Conservation (phyloP, 2,329 filamentous ascomycete genomes). For the Scytalidium sp. region DNA sequence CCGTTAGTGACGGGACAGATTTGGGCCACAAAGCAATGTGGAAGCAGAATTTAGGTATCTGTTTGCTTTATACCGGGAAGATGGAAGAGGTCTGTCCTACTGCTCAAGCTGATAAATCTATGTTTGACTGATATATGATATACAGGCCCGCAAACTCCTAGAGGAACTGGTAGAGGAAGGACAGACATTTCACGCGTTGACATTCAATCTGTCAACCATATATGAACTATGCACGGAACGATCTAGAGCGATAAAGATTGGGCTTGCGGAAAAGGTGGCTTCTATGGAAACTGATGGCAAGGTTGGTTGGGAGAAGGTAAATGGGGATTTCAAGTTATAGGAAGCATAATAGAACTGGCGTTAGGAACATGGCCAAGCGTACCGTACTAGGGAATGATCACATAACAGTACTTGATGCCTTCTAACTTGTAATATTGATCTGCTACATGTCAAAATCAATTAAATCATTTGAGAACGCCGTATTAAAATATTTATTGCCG, state of each 20-base stretch:
- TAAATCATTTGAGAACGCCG: too few species aligned
- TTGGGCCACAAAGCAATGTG: conserved; percentile 65
- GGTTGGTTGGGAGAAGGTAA: conserved; percentile 27
- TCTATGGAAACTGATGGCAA: conserved; percentile 18
- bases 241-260: conserved; percentile 65
- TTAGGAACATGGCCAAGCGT: too few species aligned
- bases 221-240: conserved; percentile 89
- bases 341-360: not conserved
- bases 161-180: conserved; percentile 62
- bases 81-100: conserved; percentile 60
- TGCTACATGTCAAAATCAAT: too few species aligned
- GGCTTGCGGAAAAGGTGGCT: conserved; percentile 68
- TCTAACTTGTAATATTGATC: too few species aligned
- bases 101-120: not conserved
- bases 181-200: conserved; percentile 70
- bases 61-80: conserved; percentile 74
- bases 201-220: conserved; percentile 87
- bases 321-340: conserved; percentile 30
- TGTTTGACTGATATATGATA: not conserved
- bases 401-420: too few species aligned
- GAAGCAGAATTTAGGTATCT: conserved; percentile 79
- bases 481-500: too few species aligned
- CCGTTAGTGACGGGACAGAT: conserved; percentile 12
- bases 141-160: conserved; percentile 62
- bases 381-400: too few species aligned